These are phyloP conservation scores for Oryza meyeriana DNA, from an alignment of 176 grass and related monocot genomes.

Conservation along the genomic window DNA sequence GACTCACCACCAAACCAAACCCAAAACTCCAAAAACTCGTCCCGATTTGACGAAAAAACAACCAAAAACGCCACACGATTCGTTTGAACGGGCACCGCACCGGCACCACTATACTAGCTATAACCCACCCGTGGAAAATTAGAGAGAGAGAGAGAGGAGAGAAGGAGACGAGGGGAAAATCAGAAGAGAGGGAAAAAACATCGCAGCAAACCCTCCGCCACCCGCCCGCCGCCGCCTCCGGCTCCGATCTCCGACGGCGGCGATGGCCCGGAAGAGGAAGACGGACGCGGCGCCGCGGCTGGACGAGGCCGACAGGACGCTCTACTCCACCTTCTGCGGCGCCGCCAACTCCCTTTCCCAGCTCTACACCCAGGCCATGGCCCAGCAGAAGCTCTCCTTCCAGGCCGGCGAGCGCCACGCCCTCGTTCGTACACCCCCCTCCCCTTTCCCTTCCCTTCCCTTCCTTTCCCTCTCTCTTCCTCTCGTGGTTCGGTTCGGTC, in stretches of 20 bases:
- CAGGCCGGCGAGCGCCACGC: slow-evolving; percentile 76
- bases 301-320: slow-evolving; percentile 79
- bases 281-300: slow-evolving; percentile 53
- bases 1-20: neutral
- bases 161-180: neutral
- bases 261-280: slow-evolving; percentile 79
- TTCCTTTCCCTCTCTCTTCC: neutral
- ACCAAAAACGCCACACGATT: neutral
- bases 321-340: slow-evolving; percentile 71
- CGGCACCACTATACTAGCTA: neutral
- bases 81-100: neutral
- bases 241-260: slow-evolving; percentile 13
- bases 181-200: neutral
- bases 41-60: neutral
- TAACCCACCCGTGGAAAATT: neutral
- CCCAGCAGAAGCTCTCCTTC: slow-evolving; percentile 76
- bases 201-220: slow-evolving; percentile 19
- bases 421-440: slow-evolving; percentile 40
- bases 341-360: slow-evolving; percentile 84
- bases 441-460: no score
- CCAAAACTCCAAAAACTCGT: neutral
- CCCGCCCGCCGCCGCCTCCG: neutral
- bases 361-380: slow-evolving; percentile 76
- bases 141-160: neutral
- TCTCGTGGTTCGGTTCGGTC: neutral